Conservation (phyloP, 78 protist species). For the Guillardia theta region DNA sequence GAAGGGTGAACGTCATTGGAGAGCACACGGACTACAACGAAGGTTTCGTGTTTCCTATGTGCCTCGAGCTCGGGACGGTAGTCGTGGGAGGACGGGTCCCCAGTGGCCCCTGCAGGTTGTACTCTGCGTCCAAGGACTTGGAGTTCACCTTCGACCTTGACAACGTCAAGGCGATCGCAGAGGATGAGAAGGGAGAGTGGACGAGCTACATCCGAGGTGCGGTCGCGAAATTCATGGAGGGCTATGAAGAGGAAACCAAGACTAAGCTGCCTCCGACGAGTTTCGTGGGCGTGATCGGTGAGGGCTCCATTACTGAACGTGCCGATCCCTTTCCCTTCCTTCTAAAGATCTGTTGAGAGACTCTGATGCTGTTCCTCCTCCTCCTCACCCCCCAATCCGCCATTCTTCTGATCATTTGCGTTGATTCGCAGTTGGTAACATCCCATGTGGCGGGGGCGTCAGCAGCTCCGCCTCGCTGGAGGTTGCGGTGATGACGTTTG, state of each 20-base stretch:
- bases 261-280: too few species aligned
- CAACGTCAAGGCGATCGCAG: not conserved
- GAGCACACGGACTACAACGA: conserved; percentile 29
- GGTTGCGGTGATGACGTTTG: not conserved
- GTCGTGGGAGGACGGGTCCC: not conserved
- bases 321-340: too few species aligned
- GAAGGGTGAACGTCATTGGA: not conserved
- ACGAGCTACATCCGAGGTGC: not conserved
- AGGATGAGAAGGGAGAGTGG: not conserved
- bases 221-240: not conserved
- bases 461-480: not conserved
- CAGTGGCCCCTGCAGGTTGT: not conserved
- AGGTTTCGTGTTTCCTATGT: not conserved
- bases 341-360: too few species aligned
- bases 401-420: not conserved
- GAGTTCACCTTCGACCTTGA: not conserved
- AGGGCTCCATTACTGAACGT: too few species aligned
- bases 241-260: not conserved
- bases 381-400: too few species aligned
- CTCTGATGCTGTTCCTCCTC: too few species aligned
- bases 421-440: not conserved
- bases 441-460: not conserved
- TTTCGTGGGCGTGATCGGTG: too few species aligned
- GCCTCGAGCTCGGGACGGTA: not conserved
- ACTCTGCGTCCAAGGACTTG: not conserved